Evolutionary conservation across 1,284 basidiomycete species (phyloP).

Genomic region (Hemileia vastatrix): DNA sequence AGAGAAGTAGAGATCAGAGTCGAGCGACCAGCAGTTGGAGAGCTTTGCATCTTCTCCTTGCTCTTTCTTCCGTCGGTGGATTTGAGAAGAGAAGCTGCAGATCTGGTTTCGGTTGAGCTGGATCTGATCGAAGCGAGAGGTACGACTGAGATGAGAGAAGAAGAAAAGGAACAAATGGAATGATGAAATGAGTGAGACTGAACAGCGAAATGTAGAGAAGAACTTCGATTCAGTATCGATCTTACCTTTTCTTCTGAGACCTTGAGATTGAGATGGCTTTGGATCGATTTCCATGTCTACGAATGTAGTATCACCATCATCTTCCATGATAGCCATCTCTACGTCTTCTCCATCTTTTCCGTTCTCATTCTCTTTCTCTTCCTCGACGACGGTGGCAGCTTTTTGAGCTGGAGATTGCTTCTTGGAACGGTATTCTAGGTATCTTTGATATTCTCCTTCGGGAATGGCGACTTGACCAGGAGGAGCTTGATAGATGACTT

Average conservation of each 20-base stretch:
- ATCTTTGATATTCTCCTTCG: neutral
- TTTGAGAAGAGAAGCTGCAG: neutral
- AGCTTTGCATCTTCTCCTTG: neutral
- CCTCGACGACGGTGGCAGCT: too few relatives aligned
- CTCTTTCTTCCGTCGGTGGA: neutral
- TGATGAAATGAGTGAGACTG: neutral
- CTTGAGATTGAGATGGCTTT: neutral
- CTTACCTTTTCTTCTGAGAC: neutral
- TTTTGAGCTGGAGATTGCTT: neutral
- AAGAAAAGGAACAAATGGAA: neutral
- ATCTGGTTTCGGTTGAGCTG: neutral
- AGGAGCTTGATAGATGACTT: neutral
- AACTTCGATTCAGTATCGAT: neutral
- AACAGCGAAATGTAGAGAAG: neutral
- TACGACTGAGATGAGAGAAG: neutral
- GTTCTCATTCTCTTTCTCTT: too few relatives aligned
- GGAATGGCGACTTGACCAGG: neutral
- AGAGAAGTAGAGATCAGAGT: neutral
- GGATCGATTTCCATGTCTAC: neutral
- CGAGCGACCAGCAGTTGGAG: neutral
- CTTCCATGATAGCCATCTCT: neutral
- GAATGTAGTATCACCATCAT: neutral
- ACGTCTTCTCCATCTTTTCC: neutral
- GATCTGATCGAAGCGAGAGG: neutral
- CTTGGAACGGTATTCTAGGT: neutral